phyloP scores from a whole-genome alignment of 768 basidiomycete species.

The Psilocybe subaeruginosa region DNA sequence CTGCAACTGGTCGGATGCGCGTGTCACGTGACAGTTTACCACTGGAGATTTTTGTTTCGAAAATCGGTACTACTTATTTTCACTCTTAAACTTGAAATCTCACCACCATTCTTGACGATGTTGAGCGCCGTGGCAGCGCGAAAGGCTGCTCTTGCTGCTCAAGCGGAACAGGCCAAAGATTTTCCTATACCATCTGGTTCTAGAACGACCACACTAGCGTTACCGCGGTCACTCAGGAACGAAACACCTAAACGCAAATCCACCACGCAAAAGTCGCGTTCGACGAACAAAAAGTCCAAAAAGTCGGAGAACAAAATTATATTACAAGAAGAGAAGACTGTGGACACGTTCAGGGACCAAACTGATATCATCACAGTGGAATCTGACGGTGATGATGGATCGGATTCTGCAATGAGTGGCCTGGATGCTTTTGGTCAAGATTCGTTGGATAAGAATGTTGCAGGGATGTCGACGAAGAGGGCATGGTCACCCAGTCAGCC shows the following conservation, averaged over 20 bases:
- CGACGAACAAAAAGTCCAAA: slow-evolving; percentile 16
- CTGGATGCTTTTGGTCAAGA: slow-evolving; percentile 16
- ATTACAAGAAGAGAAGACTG: slow-evolving; percentile 26
- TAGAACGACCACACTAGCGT: not conserved
- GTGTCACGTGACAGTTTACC: no score
- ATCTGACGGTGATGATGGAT: slow-evolving; percentile 37
- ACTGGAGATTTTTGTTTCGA: no score
- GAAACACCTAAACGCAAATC: slow-evolving; percentile 48
- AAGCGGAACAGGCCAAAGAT: slow-evolving; percentile 18
- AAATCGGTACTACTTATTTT: no score
- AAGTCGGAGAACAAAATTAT: slow-evolving; percentile 16
- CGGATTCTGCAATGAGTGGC: slow-evolving; percentile 24
- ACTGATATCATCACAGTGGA: slow-evolving; percentile 43
- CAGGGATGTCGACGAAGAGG: slow-evolving; percentile 27
- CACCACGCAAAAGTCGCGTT: slow-evolving; percentile 25
- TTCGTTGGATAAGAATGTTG: not conserved
- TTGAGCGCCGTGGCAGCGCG: slow-evolving; percentile 76
- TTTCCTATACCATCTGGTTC: slow-evolving; percentile 6
- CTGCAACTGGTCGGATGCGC: no score
- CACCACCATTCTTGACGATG: slow-evolving; percentile 39
- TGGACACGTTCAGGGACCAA: slow-evolving; percentile 37
- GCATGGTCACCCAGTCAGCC: slow-evolving; percentile 67
- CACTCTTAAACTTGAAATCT: not conserved
- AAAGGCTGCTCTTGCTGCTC: slow-evolving; percentile 53
- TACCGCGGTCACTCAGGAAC: not conserved